Percentiles rank a stretch among this genome's conserved stretches.
phyloP scores from a whole-genome alignment of 1,284 basidiomycete genomes.

The Trametes versicolor region DNA sequence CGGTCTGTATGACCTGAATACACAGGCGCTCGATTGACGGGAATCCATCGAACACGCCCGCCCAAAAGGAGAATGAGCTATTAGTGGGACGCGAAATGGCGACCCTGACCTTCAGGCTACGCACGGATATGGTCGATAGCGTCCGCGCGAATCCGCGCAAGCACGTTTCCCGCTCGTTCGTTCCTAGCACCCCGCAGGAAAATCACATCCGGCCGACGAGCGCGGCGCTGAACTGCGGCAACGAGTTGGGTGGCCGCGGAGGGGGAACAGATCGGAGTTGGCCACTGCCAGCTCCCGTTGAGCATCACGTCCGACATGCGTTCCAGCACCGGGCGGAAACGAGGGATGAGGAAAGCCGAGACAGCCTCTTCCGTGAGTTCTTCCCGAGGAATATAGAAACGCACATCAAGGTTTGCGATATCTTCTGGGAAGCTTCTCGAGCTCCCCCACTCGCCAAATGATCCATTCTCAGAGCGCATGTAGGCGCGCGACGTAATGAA shows the following conservation, averaged over 20 bases:
- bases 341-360: neutral
- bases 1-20: neutral
- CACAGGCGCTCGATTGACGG: neutral
- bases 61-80: neutral
- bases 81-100: neutral
- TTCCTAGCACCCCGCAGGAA: neutral
- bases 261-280: neutral
- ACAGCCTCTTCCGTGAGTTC: neutral
- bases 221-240: neutral
- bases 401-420: slow-evolving; percentile 1
- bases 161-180: neutral
- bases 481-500: neutral
- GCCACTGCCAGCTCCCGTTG: neutral
- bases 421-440: neutral
- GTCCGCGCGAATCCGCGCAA: neutral
- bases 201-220: neutral
- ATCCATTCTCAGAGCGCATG: neutral
- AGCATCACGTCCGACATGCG: neutral
- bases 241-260: neutral
- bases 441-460: neutral
- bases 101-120: neutral
- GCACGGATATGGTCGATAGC: neutral
- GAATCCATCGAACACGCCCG: neutral
- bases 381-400: neutral
- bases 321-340: neutral